phyloP scores from a whole-genome alignment of 1,284 basidiomycete species.

The Microbotryomycetes sp. region DNA sequence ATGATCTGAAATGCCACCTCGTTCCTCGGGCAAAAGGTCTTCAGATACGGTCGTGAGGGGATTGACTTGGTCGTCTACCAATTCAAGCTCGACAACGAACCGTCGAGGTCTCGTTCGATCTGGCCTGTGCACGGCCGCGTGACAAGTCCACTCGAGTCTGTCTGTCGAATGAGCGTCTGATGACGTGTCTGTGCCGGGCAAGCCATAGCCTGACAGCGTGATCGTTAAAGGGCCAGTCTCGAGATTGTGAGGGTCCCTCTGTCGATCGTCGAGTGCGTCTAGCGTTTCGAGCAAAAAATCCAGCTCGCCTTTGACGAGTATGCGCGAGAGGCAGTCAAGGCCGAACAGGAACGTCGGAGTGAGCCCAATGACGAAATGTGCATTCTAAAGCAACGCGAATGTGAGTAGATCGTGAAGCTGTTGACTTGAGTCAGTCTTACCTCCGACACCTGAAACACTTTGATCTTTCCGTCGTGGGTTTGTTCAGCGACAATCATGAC shows the following conservation, averaged over 20 bases:
- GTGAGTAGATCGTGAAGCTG: too few relatives aligned
- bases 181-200: not conserved
- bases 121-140: slow-evolving; percentile 72
- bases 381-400: too few relatives aligned
- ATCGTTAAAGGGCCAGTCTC: not conserved
- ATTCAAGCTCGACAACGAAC: slow-evolving; percentile 75
- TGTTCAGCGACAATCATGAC: slow-evolving; percentile 71
- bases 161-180: not conserved
- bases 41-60: slow-evolving; percentile 47
- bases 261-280: not conserved
- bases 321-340: not conserved
- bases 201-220: not conserved
- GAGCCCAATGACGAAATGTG: slow-evolving; percentile 12
- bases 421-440: slow-evolving; percentile 47
- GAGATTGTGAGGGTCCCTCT: not conserved
- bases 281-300: not conserved
- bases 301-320: not conserved
- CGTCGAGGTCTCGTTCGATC: slow-evolving; percentile 39
- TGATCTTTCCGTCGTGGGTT: slow-evolving; percentile 53
- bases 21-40: not conserved
- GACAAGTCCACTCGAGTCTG: slow-evolving; percentile 63
- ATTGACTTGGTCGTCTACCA: slow-evolving; percentile 64
- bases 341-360: not conserved
- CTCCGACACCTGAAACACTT: slow-evolving; percentile 75
- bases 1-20: not conserved